Evolutionary conservation across 2,329 filamentous ascomycete species (phyloP), one percentile per base, ranked within the genome.

Genomic region (Celoporthe dispersa): DNA sequence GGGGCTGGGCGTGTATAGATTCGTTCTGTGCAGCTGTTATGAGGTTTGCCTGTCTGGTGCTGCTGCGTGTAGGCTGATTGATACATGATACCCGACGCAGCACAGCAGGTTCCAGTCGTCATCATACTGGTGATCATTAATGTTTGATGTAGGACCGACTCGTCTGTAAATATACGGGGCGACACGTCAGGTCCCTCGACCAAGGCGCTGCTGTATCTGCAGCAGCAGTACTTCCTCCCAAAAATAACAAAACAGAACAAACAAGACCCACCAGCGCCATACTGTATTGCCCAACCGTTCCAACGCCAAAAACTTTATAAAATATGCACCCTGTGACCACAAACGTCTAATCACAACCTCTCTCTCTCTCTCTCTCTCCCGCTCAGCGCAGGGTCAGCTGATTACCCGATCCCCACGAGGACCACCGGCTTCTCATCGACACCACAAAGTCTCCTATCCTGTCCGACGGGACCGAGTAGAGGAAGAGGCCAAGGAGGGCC

Each of bases 401-500:
- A 12, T 31, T 22, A 12, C 14, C 51, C 8, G 48, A 28, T 19
- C 28, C 12, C 55, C 35, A 64, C 7, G 48, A 59, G 14, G 39
- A 44, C n/a, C 68, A n/a, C 16, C 57, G 44, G 39, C 57, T 60
- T 19, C 60, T 61, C 28, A 59, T 35, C 9, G 51, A 48, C n/a
- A n/a, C 22, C 2, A 66, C 22, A 44, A 62, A 53, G 12, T 64
- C 69, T 28, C 71, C 64, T 22, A 78, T 74, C 70, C 79, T 76
- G 35, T 80, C 78, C 74, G 77, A 78, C 61, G 78, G 78, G 67
- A 80, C 75, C n/a, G 85, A 86, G 78, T 88, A 88, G 74, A 85
- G 81, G 33, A 83, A 77, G 63, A 87, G 79, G 41, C 85, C 85
- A 68, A 79, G 74, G 25, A 88, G 81, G 67, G 93, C 92, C 76